A percentile compares a stretch with the other conserved stretches of the same genome.
These are phyloP conservation scores for Pneumocystis murina DNA, from an alignment of 1,139 yeast genomes.

Conservation along the genomic window DNA sequence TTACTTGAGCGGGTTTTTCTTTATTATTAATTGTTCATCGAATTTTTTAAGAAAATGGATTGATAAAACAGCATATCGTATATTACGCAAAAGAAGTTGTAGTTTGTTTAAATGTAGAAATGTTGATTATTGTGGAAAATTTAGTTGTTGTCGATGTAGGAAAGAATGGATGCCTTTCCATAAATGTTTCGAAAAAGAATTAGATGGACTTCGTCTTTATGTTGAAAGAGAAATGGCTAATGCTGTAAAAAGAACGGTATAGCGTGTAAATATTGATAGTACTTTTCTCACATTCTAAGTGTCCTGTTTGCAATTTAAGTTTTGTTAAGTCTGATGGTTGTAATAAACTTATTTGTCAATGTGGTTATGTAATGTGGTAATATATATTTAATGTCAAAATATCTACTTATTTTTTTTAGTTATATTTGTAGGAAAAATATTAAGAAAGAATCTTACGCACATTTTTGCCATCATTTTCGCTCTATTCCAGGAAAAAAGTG, in stretches of 20 bases:
- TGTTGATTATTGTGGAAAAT: constrained; percentile 10
- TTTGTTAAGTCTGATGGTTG: constrained; percentile 15
- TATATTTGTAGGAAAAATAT: constrained; percentile 14
- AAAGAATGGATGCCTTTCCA: constrained; percentile 14
- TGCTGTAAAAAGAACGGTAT: constrained; percentile 13
- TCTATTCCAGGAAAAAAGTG: constrained; percentile 13
- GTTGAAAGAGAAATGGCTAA: constrained; percentile 15
- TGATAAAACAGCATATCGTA: constrained; percentile 7
- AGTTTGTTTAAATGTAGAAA: constrained; percentile 12
- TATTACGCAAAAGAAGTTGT: constrained; percentile 11
- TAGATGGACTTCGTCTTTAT: constrained; percentile 13
- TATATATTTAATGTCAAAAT: background rate
- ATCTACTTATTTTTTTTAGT: background rate
- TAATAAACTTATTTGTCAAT: constrained; percentile 14
- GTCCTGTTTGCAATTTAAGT: constrained; percentile 13
- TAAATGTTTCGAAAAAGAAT: constrained; percentile 13
- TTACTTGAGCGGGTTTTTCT: background rate
- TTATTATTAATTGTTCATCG: background rate
- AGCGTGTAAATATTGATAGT: background rate
- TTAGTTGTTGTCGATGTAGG: constrained; percentile 13
- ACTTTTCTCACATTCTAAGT: background rate
- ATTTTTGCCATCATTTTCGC: constrained; percentile 14
- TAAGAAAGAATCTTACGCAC: constrained; percentile 11
- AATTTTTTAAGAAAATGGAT: constrained; percentile 4
- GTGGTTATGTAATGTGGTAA: constrained; percentile 14